A percentile compares a stretch with the other conserved stretches of the same genome.
These are phyloP conservation scores for Fusarium hostae DNA, from an alignment of 2,329 filamentous ascomycete genomes.

Conservation along the genomic window DNA sequence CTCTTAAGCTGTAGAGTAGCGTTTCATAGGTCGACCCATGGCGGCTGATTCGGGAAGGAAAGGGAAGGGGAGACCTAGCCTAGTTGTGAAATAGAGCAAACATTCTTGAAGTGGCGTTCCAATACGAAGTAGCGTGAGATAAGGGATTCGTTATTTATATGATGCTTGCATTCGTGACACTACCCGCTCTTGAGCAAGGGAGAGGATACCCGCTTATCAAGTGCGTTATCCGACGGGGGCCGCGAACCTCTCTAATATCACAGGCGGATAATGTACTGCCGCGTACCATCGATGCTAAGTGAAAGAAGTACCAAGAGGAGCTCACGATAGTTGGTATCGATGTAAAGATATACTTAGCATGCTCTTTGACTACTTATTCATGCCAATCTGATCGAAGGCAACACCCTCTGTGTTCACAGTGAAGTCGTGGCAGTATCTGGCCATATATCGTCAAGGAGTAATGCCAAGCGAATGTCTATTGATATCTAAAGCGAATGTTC, in stretches of 20 bases:
- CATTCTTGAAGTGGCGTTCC: not conserved
- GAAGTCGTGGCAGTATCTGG: no score
- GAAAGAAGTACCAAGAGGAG: no score
- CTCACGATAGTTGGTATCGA: no score
- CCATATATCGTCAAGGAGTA: not conserved
- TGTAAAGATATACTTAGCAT: no score
- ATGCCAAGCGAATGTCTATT: not conserved
- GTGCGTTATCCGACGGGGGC: not conserved
- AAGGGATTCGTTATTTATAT: not conserved
- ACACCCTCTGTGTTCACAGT: no score
- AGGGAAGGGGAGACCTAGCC: not conserved
- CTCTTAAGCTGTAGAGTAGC: not conserved
- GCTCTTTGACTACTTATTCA: no score
- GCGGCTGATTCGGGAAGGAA: not conserved
- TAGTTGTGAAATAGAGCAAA: not conserved
- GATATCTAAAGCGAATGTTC: not conserved
- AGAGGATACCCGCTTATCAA: not conserved
- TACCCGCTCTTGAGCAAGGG: not conserved
- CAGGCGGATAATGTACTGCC: not conserved
- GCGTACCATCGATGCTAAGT: no score
- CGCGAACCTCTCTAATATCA: not conserved
- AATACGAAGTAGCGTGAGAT: not conserved
- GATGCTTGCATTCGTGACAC: not conserved
- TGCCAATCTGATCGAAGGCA: no score
- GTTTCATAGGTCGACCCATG: fast-evolving